Conservation (phyloP, 495 filamentous ascomycete species). For the Aspergillus bertholletiae region DNA sequence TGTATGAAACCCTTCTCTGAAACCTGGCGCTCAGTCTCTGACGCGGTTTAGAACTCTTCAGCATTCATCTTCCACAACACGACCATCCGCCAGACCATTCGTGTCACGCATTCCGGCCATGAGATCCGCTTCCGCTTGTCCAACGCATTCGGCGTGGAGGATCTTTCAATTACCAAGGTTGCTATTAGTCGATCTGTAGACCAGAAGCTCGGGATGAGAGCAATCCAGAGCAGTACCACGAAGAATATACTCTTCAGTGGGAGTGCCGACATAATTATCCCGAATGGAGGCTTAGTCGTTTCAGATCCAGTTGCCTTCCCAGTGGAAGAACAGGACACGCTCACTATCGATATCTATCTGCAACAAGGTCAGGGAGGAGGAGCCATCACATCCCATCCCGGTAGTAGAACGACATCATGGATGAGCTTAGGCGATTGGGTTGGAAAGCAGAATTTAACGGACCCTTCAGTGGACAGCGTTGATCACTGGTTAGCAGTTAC, state of each 20-base stretch:
- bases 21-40: background rate
- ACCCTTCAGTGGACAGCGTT: slow-evolving; percentile 17
- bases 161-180: slow-evolving; percentile 57
- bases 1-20: slow-evolving; percentile 33
- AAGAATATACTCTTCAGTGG: slow-evolving; percentile 57
- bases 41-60: slow-evolving; percentile 3
- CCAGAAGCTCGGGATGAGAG: slow-evolving; percentile 47
- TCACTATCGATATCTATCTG: slow-evolving; percentile 60
- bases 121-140: slow-evolving; percentile 60
- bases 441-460: slow-evolving; percentile 40
- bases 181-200: slow-evolving; percentile 52
- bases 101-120: slow-evolving; percentile 49
- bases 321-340: slow-evolving; percentile 40
- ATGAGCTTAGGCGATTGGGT: slow-evolving; percentile 54
- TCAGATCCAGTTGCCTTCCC: slow-evolving; percentile 61
- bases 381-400: slow-evolving; percentile 63
- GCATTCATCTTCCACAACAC: slow-evolving; percentile 43
- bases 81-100: slow-evolving; percentile 66
- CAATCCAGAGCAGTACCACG: slow-evolving; percentile 48
- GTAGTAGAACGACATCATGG: slow-evolving; percentile 63
- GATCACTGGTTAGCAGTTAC: slow-evolving; percentile 32
- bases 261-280: slow-evolving; percentile 47
- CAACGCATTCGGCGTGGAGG: slow-evolving; percentile 62
- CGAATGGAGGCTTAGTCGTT: slow-evolving; percentile 54
- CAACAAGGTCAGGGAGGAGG: slow-evolving; percentile 51